Percentiles rank a stretch among this genome's conserved stretches.
Conservation (phyloP, 1,284 basidiomycete species). For the Ustilago shanxiensis region DNA sequence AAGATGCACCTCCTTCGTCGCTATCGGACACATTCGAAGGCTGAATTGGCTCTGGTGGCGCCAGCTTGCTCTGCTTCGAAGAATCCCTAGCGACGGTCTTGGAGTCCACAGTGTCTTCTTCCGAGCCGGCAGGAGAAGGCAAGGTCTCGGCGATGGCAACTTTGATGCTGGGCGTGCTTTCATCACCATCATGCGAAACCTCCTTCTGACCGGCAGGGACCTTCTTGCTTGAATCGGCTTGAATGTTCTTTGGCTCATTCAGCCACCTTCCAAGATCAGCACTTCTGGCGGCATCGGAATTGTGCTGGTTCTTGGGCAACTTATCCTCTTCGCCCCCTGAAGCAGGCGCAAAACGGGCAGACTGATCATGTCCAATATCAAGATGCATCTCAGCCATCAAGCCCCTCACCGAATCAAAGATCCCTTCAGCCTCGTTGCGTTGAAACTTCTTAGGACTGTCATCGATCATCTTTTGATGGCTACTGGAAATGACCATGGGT, state of each 20-base stretch:
- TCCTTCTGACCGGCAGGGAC: neutral
- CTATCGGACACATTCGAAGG: neutral
- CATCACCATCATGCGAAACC: neutral
- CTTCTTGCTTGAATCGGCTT: neutral
- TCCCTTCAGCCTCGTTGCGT: conserved; percentile 7
- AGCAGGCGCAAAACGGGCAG: too few species aligned
- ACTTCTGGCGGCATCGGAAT: neutral
- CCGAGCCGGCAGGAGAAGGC: neutral
- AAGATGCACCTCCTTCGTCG: conserved; percentile 1
- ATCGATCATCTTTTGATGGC: conserved; percentile 33
- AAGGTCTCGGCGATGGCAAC: neutral
- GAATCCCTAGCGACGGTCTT: neutral
- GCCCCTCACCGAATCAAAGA: conserved; percentile 27
- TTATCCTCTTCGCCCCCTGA: neutral
- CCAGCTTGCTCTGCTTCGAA: neutral
- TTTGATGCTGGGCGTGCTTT: conserved; percentile 5
- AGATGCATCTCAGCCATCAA: conserved; percentile 22
- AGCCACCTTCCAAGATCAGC: conserved; percentile 7
- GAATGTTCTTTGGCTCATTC: too few species aligned
- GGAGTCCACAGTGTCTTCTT: conserved; percentile 3
- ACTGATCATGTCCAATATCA: conserved; percentile 8
- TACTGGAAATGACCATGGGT: conserved; percentile 23
- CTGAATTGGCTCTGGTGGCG: neutral
- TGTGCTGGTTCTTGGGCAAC: neutral
- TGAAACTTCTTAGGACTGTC: conserved; percentile 10